These are phyloP conservation scores for Cyclanthera cordifolia DNA, from an alignment of 306 rosid species.

Conservation along the genomic window DNA sequence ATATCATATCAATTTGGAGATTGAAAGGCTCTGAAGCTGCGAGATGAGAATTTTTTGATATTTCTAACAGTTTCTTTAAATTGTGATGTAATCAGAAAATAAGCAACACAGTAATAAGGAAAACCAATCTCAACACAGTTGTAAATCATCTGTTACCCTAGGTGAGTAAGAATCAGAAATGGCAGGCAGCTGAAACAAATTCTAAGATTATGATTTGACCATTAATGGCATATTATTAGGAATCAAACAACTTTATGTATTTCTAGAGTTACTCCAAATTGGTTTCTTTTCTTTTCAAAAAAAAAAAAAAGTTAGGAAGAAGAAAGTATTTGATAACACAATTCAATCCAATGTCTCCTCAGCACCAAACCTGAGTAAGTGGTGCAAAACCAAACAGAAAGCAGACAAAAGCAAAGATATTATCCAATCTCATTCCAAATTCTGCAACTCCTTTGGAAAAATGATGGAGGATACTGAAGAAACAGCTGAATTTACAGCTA, in stretches of 20 bases:
- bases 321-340: conserved; percentile 39
- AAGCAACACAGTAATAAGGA: no score
- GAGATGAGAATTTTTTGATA: no score
- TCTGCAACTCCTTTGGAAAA: background rate
- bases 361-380: conserved; percentile 28
- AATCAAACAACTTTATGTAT: background rate
- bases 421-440: background rate
- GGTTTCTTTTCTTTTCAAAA: no score
- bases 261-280: background rate
- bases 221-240: conserved; percentile 6
- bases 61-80: background rate
- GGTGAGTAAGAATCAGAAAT: conserved; percentile 6
- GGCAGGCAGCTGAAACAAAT: conserved; percentile 13
- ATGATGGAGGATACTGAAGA: background rate
- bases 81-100: background rate
- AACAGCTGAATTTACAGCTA: no score
- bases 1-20: no score
- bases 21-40: no score
- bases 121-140: no score
- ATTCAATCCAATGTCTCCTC: conserved; percentile 42
- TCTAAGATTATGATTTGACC: conserved; percentile 7
- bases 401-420: background rate
- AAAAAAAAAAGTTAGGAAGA: background rate
- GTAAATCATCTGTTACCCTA: background rate
- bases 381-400: background rate